Evolutionary conservation across 805 yeast genomes (phyloP), one percentile per base, ranked within the genome.

Genomic region (Yarrowia keelungensis): DNA sequence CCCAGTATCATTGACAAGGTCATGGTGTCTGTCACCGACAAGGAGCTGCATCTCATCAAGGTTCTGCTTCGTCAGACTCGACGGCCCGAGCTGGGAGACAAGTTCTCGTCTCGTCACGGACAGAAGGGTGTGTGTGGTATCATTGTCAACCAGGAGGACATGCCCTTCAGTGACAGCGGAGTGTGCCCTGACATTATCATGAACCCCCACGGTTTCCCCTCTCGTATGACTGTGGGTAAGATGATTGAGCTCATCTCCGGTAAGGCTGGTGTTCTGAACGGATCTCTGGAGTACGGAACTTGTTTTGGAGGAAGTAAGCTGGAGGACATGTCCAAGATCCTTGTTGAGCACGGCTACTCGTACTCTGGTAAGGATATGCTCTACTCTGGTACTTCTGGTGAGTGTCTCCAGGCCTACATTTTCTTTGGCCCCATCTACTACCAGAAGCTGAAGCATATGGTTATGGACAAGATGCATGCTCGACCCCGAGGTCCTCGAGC

Each of bases 161-260:
- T 94, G 84, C 99, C 99, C 14, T 94, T 94, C 80, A 91, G 88
- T 76, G 98, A 95, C 74, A 85, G 88, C 69, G 99, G 99, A 77
- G 85, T 95, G 35, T 83, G 87, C 3, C 99, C 99, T 0, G 99
- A 94, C 81, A 93, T 94, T 72, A 94, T 94, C 75, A 94, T 94
- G 98, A 94, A 94, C 76, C 99, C 99, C 1, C 99, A 94, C 79
- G 99, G 98, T 82, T 95, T 94, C 89, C 99, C 99, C 71, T 94
- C 98, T 43, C 97, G 99, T 85, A 95, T 95, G 99, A 95, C 99
- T 47, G 98, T 95, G 19, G 99, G 99, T 70, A 95, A 95, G 80
- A 94, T 95, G 98, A 87, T 95, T 73, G 99, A 95, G 79, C 83
- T 94, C 71, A 90, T 95, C 32, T 90, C 97, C 41, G 99, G 99